Evolutionary conservation across 345 rosid genomes (phyloP), one percentile per base, ranked within the genome.

Genomic region (Durio zibethinus): DNA sequence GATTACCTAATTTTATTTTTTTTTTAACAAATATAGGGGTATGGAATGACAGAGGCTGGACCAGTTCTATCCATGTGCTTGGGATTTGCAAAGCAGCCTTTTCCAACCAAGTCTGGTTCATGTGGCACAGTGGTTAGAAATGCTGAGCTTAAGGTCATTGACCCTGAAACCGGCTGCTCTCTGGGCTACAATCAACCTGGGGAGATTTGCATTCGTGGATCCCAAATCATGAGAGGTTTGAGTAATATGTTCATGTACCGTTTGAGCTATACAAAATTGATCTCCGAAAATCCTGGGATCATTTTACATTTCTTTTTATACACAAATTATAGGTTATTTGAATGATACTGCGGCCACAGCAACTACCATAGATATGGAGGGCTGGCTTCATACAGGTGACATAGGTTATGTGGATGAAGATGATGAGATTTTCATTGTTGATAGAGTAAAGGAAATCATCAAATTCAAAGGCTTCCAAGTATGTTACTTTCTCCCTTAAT

Each of bases 11-110:
- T n/a, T n/a, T n/a, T n/a, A n/a, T n/a, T 21, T 7, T n/a, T 21
- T 53, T 10, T 57, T 57, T 23, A 1, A 7, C 25, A 53, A 20
- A 47, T 16, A 16, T 67, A 93, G 99, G 99, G 99, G 3, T 95
- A 95, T 77, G 99, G 99, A 18, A 95, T 95, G 99, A 95, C 99
- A 18, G 99, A 95, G 79, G 99, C 99, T 0, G 99, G 98, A 25
- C 98, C 99, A 4, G 99, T 95, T 54, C 78, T 95, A 62, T 86
- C 99, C 21, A 95, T 95, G 98, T 86, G 97, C 82, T 80, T 89
- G 53, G 96, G 81, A 21, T 95, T 93, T 59, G 98, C 99, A 4
- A 95, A 87, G 86, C 89, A 95, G n/a, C 91, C 99, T 0, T 86
- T 86, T n/a, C 90, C 88, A 7, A 87, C 93, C 43, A 95, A 95